phyloP scores from a whole-genome alignment of 371 early-diverging fungal genomes.

The Nosema muscidifuracis region DNA sequence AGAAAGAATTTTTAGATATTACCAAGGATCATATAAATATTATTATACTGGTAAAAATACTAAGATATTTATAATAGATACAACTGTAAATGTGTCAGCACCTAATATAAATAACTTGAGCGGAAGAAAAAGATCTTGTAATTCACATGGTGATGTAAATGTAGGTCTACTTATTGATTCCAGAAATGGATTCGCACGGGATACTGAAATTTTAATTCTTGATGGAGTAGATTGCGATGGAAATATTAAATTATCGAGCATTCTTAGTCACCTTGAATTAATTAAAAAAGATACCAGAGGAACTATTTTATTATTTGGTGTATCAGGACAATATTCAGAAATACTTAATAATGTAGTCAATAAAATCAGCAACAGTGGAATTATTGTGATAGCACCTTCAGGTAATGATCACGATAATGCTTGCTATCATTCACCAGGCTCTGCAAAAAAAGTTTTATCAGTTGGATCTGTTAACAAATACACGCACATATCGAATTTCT shows the following conservation, averaged over 20 bases:
- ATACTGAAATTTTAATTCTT: constrained; percentile 32
- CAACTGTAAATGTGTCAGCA: constrained; percentile 26
- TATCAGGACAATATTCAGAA: constrained; percentile 52
- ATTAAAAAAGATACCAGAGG: constrained; percentile 14
- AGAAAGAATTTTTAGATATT: constrained; percentile 27
- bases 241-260: constrained; percentile 44
- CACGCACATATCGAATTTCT: constrained; percentile 37
- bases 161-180: constrained; percentile 22
- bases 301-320: constrained; percentile 49
- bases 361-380: constrained; percentile 16
- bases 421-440: constrained; percentile 59
- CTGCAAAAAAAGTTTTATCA: constrained; percentile 48
- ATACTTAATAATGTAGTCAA: constrained; percentile 48
- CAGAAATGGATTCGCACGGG: constrained; percentile 53
- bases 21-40: constrained; percentile 44
- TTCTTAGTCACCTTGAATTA: constrained; percentile 50
- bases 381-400: constrained; percentile 51
- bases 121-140: constrained; percentile 18
- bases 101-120: constrained; percentile 33
- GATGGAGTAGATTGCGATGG: constrained; percentile 49
- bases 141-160: constrained; percentile 39
- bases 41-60: constrained; percentile 54
- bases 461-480: constrained; percentile 52
- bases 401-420: constrained; percentile 54
- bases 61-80: constrained; percentile 50